Base-by-base conservation (phyloP, 208 protist species). In the Novymonas esmeraldas region DNA sequence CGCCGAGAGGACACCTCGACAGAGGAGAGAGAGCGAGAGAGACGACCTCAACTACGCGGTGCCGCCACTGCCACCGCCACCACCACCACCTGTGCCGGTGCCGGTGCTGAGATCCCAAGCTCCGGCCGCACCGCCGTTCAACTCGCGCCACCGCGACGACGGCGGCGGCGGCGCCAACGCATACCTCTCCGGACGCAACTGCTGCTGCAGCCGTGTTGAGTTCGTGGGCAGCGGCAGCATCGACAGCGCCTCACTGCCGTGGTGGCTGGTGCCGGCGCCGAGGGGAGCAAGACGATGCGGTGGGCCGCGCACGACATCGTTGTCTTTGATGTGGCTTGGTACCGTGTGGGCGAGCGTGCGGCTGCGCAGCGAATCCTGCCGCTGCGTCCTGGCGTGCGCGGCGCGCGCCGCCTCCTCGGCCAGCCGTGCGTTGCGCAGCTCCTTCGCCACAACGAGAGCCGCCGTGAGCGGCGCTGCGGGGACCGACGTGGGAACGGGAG, bases 301-400 rank as follows among this genome's bases (percentile, higher is more conserved):
- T 3, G 45, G 26, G 18, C 20, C 28, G 28, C 31, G 65, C 0
- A 64, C 74, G 39, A 77, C 45, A 31, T 82, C 84, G 3, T 31
- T 55, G 29, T 80, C 78, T 6, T 54, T 67, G 44, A n/a, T n/a
- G n/a, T n/a, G n/a, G n/a, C 62, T 44, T 38, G 72, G 64, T 18
- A 64, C 48, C 41, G 70, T 54, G 20, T 5, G 57, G 39, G 26
- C 34, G 16, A 60, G 34, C 2, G n/a, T 7, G 18, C 64, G 65
- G 55, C 64, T 49, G 34, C 65, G 54, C 73, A 79, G 71, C 29
- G 76, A 55, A 6, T 62, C 62, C 34, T 50, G 60, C 31, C 68
- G 65, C 26, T 61, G 33, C 2, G 24, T 54, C 42, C 60, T 70
- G 16, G 28, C 48, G 29, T 48, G 34, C 33, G 39, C 20, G 5